Base-by-base conservation (phyloP, 306 rosid genomes). In the Rosa chinensis region DNA sequence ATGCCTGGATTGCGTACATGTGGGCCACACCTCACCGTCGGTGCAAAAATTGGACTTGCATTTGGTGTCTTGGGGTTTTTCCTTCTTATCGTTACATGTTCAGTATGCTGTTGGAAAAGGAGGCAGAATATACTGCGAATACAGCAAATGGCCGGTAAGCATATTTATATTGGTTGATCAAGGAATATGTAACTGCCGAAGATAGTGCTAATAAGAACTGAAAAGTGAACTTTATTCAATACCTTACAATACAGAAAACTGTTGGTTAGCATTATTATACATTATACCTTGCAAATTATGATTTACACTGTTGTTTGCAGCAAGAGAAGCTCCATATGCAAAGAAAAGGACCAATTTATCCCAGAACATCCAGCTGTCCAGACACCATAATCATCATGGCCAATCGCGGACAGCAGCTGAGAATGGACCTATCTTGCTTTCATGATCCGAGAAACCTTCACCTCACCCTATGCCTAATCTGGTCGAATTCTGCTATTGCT, bases 241-340 rank as follows among this genome's bases (percentile, higher is more conserved):
- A 14, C 40, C 14, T 17, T 44, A 70, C 21, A 70, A 45, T 45
- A 14, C 12, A 47, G 18, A 40, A 42, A 3, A 43, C 58, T 44
- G 35, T 43, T 70, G 2, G 56, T 23, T 17, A 37, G 52, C 53
- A 69, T 42, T 70, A 21, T 23, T 16, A 35, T 66, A 66, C 45
- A 12, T 58, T 43, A 21, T 47, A 21, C n/a, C 67, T 43, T 49
- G 72, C 70, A 68, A 81, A 63, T 72, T 84, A 47, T 74, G 50
- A 48, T 70, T 56, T 43, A 62, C 74, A 64, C 32, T 45, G 9
- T 62, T 9, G 49, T 76, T 73, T 85, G 90, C 86, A 96, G 98
- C 92, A 71, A 88, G 99, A 86, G 98, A 90, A 49, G 97, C 99
- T 73, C 99, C 99, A 43, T 93, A 93, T 78, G 98, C 97, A 55